phyloP scores from a whole-genome alignment of 768 basidiomycete species.

The Naganishia vishniacii region DNA sequence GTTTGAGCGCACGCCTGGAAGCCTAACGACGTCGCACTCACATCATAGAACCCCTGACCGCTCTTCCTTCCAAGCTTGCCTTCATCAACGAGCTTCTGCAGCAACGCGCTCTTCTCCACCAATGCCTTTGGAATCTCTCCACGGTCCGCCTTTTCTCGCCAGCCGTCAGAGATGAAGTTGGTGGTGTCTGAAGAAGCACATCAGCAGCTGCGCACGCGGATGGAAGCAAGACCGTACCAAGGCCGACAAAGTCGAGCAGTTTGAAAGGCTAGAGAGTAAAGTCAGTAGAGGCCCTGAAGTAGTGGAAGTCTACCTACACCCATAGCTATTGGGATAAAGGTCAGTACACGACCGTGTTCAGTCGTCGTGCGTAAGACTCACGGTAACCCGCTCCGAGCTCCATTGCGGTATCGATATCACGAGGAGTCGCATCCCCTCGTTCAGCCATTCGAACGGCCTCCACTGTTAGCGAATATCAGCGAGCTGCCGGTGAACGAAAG shows the following conservation, averaged over 20 bases:
- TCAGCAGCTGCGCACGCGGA: background rate
- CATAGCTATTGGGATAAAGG: conserved; percentile 39
- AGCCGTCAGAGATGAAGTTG: conserved; percentile 50
- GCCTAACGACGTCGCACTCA: conserved; percentile 27
- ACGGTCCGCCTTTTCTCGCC: conserved; percentile 48
- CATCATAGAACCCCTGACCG: conserved; percentile 51
- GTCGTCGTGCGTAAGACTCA: conserved; percentile 36
- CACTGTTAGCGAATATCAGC: conserved; percentile 31
- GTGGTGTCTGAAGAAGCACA: conserved; percentile 40
- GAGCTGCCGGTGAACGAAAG: background rate
- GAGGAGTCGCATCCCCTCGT: conserved; percentile 50
- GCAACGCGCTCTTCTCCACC: conserved; percentile 44
- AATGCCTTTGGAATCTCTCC: conserved; percentile 45
- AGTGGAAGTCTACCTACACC: conserved; percentile 33
- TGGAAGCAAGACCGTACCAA: conserved; percentile 39
- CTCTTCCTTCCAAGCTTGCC: conserved; percentile 51
- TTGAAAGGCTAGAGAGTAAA: conserved; percentile 41
- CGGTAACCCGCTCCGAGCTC: conserved; percentile 52
- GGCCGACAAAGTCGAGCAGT: conserved; percentile 51
- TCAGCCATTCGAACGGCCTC: conserved; percentile 52
- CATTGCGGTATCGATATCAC: conserved; percentile 53
- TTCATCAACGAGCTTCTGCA: conserved; percentile 49
- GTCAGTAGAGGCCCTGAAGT: background rate
- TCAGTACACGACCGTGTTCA: background rate
- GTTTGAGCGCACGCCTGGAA: background rate